A percentile compares a stretch with the other conserved stretches of the same genome.
These are phyloP conservation scores for Ceratocystis lukuohia DNA, from an alignment of 2,329 filamentous ascomycete species.

Conservation along the genomic window DNA sequence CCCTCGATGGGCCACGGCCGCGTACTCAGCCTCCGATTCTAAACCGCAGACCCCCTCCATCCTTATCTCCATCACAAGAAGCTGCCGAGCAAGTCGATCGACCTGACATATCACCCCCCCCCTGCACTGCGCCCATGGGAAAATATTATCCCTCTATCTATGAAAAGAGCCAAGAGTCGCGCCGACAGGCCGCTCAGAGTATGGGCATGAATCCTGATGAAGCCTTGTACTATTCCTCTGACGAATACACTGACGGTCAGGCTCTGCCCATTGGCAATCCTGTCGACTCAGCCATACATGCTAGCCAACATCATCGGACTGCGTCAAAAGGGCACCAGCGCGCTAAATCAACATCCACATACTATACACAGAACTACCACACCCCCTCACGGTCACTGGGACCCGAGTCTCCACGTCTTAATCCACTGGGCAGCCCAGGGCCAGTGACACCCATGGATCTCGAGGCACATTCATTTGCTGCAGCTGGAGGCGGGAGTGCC, in stretches of 20 bases:
- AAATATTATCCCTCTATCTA: slow-evolving; percentile 54
- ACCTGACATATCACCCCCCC: not conserved
- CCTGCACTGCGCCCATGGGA: slow-evolving; percentile 38
- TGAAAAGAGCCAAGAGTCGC: slow-evolving; percentile 29
- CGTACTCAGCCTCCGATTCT: slow-evolving; percentile 39
- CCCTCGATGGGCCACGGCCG: slow-evolving; percentile 31
- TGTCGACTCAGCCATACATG: not conserved
- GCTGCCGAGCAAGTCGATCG: not conserved
- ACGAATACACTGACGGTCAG: slow-evolving; percentile 4
- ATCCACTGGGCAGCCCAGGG: slow-evolving; percentile 43
- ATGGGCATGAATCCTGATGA: not conserved
- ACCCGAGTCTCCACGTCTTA: slow-evolving; percentile 37
- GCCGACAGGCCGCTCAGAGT: not conserved
- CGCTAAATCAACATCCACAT: not conserved
- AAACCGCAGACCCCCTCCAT: slow-evolving; percentile 22
- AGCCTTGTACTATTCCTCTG: slow-evolving; percentile 14
- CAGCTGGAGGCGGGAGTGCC: not conserved
- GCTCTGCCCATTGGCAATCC: not conserved
- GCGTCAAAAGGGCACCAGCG: not conserved
- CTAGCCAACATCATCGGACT: not conserved
- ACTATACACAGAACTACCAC: slow-evolving; percentile 4
- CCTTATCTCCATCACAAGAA: not conserved
- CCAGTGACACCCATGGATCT: slow-evolving; percentile 50
- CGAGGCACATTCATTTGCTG: slow-evolving; percentile 27
- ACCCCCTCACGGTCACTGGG: slow-evolving; percentile 23